Evolutionary conservation across 352 stramenopile genomes (phyloP).

Genomic region (Globisporangium parvum): DNA sequence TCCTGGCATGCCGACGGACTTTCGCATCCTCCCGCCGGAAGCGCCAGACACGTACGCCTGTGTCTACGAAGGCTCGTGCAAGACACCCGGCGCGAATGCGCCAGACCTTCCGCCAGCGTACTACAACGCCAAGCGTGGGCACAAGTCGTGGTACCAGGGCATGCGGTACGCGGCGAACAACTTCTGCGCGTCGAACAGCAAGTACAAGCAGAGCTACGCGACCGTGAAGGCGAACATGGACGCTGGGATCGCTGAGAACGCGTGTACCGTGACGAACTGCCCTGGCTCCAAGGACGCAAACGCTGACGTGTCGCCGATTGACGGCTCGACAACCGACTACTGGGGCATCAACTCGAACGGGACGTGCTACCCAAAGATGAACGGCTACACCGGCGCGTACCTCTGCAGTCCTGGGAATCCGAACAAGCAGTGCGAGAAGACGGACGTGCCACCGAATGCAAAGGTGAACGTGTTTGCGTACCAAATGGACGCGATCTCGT

Average conservation of each 20-base stretch:
- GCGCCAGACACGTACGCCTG: conserved; percentile 16
- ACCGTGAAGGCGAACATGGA: conserved; percentile 30
- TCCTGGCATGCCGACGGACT: conserved; percentile 57
- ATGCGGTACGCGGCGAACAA: conserved; percentile 56
- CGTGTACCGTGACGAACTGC: conserved; percentile 31
- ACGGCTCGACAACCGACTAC: conserved; percentile 22
- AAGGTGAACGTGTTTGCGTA: conserved; percentile 46
- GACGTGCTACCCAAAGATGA: conserved; percentile 54
- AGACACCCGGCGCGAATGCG: conserved; percentile 35
- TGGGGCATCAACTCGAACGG: conserved; percentile 62
- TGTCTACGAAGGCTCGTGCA: conserved; percentile 36
- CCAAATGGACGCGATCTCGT: conserved; percentile 92
- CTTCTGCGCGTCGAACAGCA: conserved; percentile 25
- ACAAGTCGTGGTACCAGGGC: conserved; percentile 72
- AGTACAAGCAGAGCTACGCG: conserved; percentile 27
- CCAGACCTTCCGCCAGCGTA: conserved; percentile 29
- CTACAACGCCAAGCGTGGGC: conserved; percentile 34
- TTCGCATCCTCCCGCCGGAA: conserved; percentile 22
- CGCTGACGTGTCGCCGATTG: conserved; percentile 31
- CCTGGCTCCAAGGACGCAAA: conserved; percentile 49
- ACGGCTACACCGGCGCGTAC: conserved; percentile 51
- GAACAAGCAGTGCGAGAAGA: conserved; percentile 18
- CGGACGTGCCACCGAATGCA: conserved; percentile 13
- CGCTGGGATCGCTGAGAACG: conserved; percentile 37
- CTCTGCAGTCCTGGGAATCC: conserved; percentile 53